Percentiles rank a stretch among this genome's conserved stretches.
Evolutionary conservation across 1,284 basidiomycete genomes (phyloP).

Genomic region (Microbotryomycetes sp.): DNA sequence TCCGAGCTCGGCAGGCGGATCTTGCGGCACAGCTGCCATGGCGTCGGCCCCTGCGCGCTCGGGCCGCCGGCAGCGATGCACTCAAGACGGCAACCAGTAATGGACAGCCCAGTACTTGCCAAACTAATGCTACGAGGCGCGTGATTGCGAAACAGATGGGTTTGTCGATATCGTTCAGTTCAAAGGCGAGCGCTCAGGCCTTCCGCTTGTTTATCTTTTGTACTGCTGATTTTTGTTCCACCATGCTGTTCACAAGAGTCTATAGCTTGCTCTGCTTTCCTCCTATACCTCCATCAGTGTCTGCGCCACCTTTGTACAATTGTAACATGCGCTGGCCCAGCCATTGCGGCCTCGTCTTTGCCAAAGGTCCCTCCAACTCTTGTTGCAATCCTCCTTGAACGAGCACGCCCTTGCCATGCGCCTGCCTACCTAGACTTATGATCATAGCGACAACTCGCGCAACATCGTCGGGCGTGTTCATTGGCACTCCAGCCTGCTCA

Average conservation of each 20-base stretch:
- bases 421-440: background rate
- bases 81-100: background rate
- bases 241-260: no score
- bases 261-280: background rate
- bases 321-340: background rate
- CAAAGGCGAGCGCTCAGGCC: no score
- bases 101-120: background rate
- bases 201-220: no score
- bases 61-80: background rate
- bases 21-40: background rate
- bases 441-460: constrained; percentile 1
- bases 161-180: no score
- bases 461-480: constrained; percentile 6
- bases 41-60: background rate
- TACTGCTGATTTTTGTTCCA: no score
- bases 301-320: background rate
- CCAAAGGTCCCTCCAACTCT: constrained; percentile 1
- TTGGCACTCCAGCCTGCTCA: background rate
- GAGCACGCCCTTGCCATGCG: constrained; percentile 3
- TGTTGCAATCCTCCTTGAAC: background rate
- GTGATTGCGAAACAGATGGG: no score
- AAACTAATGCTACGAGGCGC: no score
- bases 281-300: background rate
- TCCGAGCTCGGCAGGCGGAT: background rate
- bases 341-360: background rate